A percentile compares a stretch with the other conserved stretches of the same genome.
These are phyloP conservation scores for Saccharata proteae DNA, from an alignment of 2,329 filamentous ascomycete species.

Conservation along the genomic window DNA sequence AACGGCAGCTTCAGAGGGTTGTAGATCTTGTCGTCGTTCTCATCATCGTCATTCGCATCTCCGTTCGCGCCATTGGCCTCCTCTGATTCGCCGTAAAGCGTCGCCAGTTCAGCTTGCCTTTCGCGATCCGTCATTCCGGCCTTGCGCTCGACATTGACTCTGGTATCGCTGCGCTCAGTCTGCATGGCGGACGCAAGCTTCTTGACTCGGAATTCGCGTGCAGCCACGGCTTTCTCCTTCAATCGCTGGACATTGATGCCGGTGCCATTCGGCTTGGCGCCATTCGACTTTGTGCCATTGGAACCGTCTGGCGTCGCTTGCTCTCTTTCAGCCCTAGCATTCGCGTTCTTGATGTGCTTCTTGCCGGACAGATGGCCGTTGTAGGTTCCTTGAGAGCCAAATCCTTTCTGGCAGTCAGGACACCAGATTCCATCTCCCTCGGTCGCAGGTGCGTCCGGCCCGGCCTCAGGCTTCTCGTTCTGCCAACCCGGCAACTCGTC, in stretches of 20 bases:
- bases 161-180: conserved; percentile 76
- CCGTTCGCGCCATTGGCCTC: conserved; percentile 44
- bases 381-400: conserved; percentile 91
- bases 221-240: conserved; percentile 83
- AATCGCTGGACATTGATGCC: conserved; percentile 25
- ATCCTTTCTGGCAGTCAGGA: conserved; percentile 83
- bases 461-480: conserved; percentile 38
- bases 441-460: conserved; percentile 24
- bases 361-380: conserved; percentile 79
- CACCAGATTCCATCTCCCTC: conserved; percentile 67
- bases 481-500: conserved; percentile 69
- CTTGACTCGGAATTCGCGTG: conserved; percentile 73
- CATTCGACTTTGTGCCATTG: conserved; percentile 12
- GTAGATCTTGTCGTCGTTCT: conserved; percentile 72
- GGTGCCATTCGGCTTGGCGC: not conserved
- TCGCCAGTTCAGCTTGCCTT: conserved; percentile 84
- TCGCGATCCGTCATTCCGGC: conserved; percentile 97
- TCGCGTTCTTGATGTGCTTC: conserved; percentile 80
- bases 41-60: conserved; percentile 51
- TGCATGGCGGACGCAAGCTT: conserved; percentile 72
- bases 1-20: conserved; percentile 93
- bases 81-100: conserved; percentile 55
- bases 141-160: conserved; percentile 89
- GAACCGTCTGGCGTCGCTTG: conserved; percentile 11
- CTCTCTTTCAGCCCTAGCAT: conserved; percentile 37